These are phyloP conservation scores for Fusarium sp. DNA, from an alignment of 2,329 filamentous ascomycete genomes.

Conservation along the genomic window DNA sequence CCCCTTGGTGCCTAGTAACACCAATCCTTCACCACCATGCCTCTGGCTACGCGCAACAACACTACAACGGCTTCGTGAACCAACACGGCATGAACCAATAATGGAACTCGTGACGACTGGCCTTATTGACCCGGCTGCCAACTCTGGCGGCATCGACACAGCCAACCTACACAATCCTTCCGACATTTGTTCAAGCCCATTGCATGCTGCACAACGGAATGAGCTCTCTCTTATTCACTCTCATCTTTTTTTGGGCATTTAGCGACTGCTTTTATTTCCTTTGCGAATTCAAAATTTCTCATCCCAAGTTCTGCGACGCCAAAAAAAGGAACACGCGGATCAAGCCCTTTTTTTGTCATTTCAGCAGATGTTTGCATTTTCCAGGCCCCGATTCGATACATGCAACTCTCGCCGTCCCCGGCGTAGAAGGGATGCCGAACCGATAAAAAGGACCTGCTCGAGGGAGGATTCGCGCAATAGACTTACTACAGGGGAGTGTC, in stretches of 20 bases:
- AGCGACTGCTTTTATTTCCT: constrained; percentile 42
- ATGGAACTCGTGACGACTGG: constrained; percentile 45
- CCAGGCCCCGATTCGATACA: no score
- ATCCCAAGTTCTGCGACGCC: no score
- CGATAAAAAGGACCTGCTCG: no score
- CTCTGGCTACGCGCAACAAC: constrained; percentile 48
- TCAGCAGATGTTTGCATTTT: no score
- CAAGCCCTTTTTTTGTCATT: no score
- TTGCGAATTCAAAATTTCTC: no score
- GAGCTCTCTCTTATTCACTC: constrained; percentile 45
- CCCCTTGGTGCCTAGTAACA: constrained; percentile 71
- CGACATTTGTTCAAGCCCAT: constrained; percentile 49
- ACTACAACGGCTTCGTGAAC: constrained; percentile 54
- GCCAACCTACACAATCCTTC: constrained; percentile 10
- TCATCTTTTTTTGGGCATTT: constrained; percentile 57
- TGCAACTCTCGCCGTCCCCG: no score
- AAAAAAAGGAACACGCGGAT: no score
- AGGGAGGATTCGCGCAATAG: no score
- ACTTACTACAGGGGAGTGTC: no score
- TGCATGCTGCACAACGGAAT: constrained; percentile 46
- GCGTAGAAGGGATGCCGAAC: no score
- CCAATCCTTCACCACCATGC: constrained; percentile 65
- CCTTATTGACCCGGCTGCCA: neutral
- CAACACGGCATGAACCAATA: constrained; percentile 58
- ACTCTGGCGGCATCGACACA: neutral